phyloP scores from a whole-genome alignment of 2,329 filamentous ascomycete species.

The Aspergillus awamori region DNA sequence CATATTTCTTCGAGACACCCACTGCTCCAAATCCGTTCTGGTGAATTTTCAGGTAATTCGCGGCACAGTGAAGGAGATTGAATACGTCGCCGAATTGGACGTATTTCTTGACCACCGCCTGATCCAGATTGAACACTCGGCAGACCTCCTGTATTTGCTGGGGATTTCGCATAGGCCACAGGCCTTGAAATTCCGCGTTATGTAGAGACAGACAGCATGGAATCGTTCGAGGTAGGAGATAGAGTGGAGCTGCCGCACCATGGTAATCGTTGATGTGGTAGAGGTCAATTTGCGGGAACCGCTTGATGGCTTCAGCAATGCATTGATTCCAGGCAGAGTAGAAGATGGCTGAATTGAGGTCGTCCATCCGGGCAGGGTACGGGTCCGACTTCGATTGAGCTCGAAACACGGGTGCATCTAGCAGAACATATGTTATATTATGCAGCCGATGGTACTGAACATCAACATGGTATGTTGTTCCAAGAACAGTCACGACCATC shows the following conservation, averaged over 20 bases:
- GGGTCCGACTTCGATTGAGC: constrained; percentile 64
- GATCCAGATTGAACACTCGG: constrained; percentile 62
- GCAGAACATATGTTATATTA: constrained; percentile 68
- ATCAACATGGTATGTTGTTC: constrained; percentile 60
- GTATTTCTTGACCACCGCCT: constrained; percentile 60
- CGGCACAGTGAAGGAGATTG: constrained; percentile 66
- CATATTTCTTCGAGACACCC: constrained; percentile 69
- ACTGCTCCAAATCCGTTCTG: constrained; percentile 69
- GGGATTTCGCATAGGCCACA: constrained; percentile 66
- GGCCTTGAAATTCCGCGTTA: constrained; percentile 69
- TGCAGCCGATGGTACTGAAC: constrained; percentile 64
- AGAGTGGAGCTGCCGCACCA: constrained; percentile 63
- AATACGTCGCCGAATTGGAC: constrained; percentile 70
- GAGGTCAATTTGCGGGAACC: constrained; percentile 62
- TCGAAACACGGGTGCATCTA: constrained; percentile 68
- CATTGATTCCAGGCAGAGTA: constrained; percentile 72
- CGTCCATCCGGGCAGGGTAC: constrained; percentile 69
- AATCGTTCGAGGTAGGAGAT: constrained; percentile 63
- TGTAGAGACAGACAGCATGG: constrained; percentile 66
- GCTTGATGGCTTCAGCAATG: constrained; percentile 63
- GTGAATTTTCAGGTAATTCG: constrained; percentile 66
- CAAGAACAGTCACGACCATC: constrained; percentile 64
- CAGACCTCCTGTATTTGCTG: constrained; percentile 65
- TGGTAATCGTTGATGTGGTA: constrained; percentile 70
- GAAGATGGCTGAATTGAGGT: constrained; percentile 66